Percentiles rank a stretch among this genome's conserved stretches.
These are phyloP conservation scores for Ceraceosorus guamensis DNA, from an alignment of 1,284 basidiomycete species.

Conservation along the genomic window DNA sequence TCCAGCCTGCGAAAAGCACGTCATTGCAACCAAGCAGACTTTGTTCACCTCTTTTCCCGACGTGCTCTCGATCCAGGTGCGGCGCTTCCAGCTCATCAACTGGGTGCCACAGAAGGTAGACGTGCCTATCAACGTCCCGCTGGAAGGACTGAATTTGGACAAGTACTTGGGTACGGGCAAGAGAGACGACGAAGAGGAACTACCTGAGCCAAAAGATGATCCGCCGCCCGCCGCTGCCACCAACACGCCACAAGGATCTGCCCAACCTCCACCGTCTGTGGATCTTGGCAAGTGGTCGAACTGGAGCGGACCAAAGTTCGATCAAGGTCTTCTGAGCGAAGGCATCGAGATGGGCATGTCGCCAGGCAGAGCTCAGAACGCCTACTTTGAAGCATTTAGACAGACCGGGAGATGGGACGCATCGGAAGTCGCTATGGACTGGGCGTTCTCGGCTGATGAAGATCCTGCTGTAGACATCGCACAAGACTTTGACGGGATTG, in stretches of 20 bases:
- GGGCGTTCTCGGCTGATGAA: slow-evolving; percentile 91
- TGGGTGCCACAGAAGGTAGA: slow-evolving; percentile 96
- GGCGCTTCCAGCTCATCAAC: slow-evolving; percentile 90
- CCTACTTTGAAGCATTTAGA: slow-evolving; percentile 60
- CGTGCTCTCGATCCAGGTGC: slow-evolving; percentile 79
- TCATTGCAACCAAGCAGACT: slow-evolving; percentile 61
- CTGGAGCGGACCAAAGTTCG: slow-evolving; percentile 16
- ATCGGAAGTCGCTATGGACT: slow-evolving; percentile 81
- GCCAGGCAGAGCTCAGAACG: slow-evolving; percentile 49
- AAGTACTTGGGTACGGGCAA: slow-evolving; percentile 66
- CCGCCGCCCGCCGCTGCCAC: neutral
- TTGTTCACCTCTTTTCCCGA: slow-evolving; percentile 81
- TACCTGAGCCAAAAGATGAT: slow-evolving; percentile 57
- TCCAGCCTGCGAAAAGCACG: slow-evolving; percentile 60
- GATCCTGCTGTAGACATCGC: slow-evolving; percentile 74
- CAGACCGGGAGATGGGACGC: slow-evolving; percentile 65
- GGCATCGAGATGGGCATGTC: slow-evolving; percentile 43
- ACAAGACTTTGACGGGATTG: too few relatives aligned
- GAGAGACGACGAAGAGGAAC: slow-evolving; percentile 64
- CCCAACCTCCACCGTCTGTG: too few relatives aligned
- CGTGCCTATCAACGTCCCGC: slow-evolving; percentile 72
- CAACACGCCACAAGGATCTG: neutral
- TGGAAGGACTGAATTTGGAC: slow-evolving; percentile 59
- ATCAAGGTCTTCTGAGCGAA: slow-evolving; percentile 33
- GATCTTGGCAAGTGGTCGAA: neutral